Base-by-base conservation (phyloP, 1,139 yeast genomes). In the Scheffersomyces illinoinensis region DNA sequence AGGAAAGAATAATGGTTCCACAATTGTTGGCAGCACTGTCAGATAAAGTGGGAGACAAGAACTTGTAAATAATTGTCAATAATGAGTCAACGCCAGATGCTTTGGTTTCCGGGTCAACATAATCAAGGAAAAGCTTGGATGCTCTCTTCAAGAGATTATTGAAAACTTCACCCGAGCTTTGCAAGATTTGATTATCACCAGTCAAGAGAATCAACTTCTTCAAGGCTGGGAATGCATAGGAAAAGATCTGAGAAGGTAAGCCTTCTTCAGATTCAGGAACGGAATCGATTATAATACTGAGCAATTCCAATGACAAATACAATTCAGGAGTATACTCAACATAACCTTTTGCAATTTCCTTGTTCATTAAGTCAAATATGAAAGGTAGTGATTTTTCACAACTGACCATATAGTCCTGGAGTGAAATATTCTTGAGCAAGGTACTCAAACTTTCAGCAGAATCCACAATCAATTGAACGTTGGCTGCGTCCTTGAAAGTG, bases 21-120 rank as follows among this genome's bases (percentile, higher is more conserved):
- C 88, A 84, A 63, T 88, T 87, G 71, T 87, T 82, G 1, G 96
- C 93, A 0, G 97, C 97, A 58, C 89, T 83, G 67, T 92, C 98
- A 14, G 90, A 84, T 61, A 91, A 78, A 8, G 82, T 78, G 0
- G 96, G 91, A 1, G 91, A 86, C 47, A 93, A 80, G 55, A 92
- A 84, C 65, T 86, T 87, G 5, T 92, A 87, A 5, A 91, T 86
- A 14, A 91, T 83, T 21, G 77, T 74, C 18, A 93, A 76, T 43
- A 90, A 78, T 1, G 83, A 75, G 53, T 84, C 83, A 57, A 87
- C 70, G 0, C 92, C 92, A 3, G 82, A 64, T 56, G 77, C 75
- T 6, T 77, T 76, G 3, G 80, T 68, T 18, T 71, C 72, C n/a
- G 77, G 74, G 55, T 76, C 78, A 14, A 62, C 67, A 62, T 81